A percentile compares a stretch with the other conserved stretches of the same genome.
These are phyloP conservation scores for Danielia oregonensis DNA, from an alignment of 805 yeast genomes.

Conservation along the genomic window DNA sequence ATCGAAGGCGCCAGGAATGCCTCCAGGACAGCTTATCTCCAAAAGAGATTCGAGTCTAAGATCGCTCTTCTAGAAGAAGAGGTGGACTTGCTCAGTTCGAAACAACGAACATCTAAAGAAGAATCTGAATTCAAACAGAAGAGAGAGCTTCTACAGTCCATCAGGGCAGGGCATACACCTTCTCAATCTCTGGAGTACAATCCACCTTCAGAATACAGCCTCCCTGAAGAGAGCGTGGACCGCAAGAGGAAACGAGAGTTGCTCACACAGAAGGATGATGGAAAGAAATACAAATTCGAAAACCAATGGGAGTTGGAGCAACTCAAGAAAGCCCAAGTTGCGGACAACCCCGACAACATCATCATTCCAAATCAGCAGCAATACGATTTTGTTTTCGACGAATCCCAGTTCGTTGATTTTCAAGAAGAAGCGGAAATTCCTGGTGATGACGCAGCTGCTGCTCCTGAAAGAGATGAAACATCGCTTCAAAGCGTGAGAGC, in stretches of 20 bases:
- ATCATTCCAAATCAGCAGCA: conserved; percentile 39
- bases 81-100: conserved; percentile 1
- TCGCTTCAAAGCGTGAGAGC: conserved; percentile 50
- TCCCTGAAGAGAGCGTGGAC: conserved; percentile 58
- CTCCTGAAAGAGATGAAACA: conserved; percentile 5
- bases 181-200: too few species aligned
- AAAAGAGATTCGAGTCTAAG: conserved; percentile 7
- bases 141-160: conserved; percentile 5
- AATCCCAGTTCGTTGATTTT: conserved; percentile 57
- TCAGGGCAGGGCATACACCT: conserved; percentile 1
- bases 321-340: conserved; percentile 34
- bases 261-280: conserved; percentile 28
- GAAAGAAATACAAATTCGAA: conserved; percentile 20
- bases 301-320: conserved; percentile 56
- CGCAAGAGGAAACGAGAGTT: conserved; percentile 50
- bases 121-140: conserved; percentile 11
- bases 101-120: conserved; percentile 12
- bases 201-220: conserved; percentile 3
- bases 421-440: conserved; percentile 35
- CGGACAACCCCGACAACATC: conserved; percentile 35
- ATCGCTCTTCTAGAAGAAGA: conserved; percentile 2
- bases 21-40: neutral
- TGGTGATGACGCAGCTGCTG: conserved; percentile 24
- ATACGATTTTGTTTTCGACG: conserved; percentile 77
- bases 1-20: neutral